Evolutionary conservation across 78 protist species (phyloP), one percentile per base, ranked within the genome.

Genomic region (Fonticula alba): DNA sequence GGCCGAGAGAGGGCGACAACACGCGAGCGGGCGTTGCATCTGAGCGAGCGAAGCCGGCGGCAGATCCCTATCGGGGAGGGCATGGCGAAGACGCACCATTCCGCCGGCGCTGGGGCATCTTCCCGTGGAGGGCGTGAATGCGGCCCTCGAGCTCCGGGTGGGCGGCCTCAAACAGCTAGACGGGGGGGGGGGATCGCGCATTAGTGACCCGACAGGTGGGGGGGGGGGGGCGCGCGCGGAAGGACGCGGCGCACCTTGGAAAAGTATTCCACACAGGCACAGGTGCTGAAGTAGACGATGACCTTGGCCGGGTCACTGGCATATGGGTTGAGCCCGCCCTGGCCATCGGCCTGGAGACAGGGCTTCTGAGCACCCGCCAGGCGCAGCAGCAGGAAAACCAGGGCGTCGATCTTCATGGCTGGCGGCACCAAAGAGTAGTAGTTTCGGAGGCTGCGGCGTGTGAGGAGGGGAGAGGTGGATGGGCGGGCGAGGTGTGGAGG

Each of bases 121-220:
- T 68, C 31, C 89, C 84, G 74, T 83, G 89, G 10, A 81, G 67
- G n/a, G n/a, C n/a, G n/a, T n/a, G n/a, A n/a, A n/a, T n/a, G n/a
- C n/a, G n/a, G n/a, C n/a, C n/a, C n/a, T n/a, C n/a, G n/a, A n/a
- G n/a, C n/a, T n/a, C n/a, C n/a, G n/a, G n/a, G n/a, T n/a, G n/a
- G n/a, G n/a, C n/a, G n/a, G n/a, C n/a, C 15, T 73, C 29, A 24
- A 54, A 38, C 40, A 54, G 15, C 36, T 15, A 22, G 27, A 47
- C 19, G 26, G 17, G 36, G n/a, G 1, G 5, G 51, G 6, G 47
- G n/a, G 3, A 7, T 10, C 47, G 13, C 24, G 62, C 50, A 22
- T 9, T 3, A 9, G 32, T 20, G 56, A 64, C 9, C 56, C 26
- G 7, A 11, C 15, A 9, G 24, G 47, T 20, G 31, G 7, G 5